Conservation (phyloP, 805 yeast genomes). For the Teunomyces aglyptinius region DNA sequence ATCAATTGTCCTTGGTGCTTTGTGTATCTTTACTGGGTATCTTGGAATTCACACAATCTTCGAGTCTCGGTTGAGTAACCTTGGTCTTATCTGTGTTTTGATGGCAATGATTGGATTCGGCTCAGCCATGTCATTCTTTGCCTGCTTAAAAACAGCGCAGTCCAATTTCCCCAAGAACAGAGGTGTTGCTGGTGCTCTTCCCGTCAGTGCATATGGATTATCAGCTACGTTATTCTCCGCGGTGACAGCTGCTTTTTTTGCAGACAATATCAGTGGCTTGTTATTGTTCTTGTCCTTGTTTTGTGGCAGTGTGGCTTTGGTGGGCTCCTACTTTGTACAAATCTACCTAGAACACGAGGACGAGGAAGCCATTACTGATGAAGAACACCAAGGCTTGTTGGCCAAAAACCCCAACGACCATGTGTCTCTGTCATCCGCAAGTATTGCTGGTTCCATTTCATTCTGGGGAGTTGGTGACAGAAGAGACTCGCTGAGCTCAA, state of each 20-base stretch:
- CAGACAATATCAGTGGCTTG: constrained; percentile 52
- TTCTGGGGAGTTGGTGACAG: constrained; percentile 42
- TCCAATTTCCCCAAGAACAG: constrained; percentile 68
- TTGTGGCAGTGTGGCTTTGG: constrained; percentile 47
- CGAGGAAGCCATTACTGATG: constrained; percentile 5
- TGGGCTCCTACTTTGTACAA: constrained; percentile 46
- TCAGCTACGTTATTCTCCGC: constrained; percentile 66
- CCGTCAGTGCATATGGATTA: constrained; percentile 68
- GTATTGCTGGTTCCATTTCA: constrained; percentile 27
- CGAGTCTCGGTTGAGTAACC: constrained; percentile 33
- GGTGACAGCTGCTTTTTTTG: constrained; percentile 52
- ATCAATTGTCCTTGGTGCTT: constrained; percentile 55
- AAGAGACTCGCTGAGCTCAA: constrained; percentile 15
- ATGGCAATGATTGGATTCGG: constrained; percentile 62
- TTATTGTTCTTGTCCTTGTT: constrained; percentile 53
- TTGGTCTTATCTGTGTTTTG: constrained; percentile 45
- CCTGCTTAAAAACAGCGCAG: constrained; percentile 54
- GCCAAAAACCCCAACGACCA: not conserved
- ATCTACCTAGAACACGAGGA: constrained; percentile 31
- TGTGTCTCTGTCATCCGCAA: not conserved
- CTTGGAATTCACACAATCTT: constrained; percentile 49
- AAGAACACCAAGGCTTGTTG: constrained; percentile 5
- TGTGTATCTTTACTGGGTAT: constrained; percentile 55
- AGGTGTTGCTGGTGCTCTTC: constrained; percentile 69
- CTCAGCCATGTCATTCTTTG: constrained; percentile 60